Evolutionary conservation across 148 eudicot species (phyloP).

Genomic region (Heliosperma pusillum): DNA sequence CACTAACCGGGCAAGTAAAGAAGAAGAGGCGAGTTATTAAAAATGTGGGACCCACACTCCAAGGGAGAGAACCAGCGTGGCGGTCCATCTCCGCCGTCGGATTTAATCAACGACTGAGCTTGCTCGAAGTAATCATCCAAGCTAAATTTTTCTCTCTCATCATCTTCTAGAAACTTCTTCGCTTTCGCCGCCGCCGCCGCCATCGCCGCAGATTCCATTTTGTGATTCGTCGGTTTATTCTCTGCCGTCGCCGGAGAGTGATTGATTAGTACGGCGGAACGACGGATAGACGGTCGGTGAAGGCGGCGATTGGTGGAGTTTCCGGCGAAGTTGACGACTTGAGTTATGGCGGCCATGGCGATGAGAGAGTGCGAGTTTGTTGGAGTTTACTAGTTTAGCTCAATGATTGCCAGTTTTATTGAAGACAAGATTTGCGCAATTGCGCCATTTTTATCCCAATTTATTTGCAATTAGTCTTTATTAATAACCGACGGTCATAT

Average conservation of each 20-base stretch:
- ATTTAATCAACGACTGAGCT: constrained; percentile 31
- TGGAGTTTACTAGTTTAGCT: too few relatives aligned
- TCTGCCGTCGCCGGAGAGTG: not conserved
- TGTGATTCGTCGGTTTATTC: not conserved
- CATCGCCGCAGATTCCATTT: not conserved
- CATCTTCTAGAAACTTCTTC: constrained; percentile 9
- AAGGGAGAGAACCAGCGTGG: constrained; percentile 60
- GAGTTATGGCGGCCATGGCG: constrained; percentile 14
- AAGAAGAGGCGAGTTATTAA: constrained; percentile 37
- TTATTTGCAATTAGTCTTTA: too few relatives aligned
- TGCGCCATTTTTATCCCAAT: too few relatives aligned
- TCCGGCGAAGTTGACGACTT: not conserved
- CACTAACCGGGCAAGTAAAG: constrained; percentile 50
- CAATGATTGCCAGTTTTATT: too few relatives aligned
- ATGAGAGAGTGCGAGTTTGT: not conserved
- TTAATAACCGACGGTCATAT: too few relatives aligned
- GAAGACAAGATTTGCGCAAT: too few relatives aligned
- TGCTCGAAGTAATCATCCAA: constrained; percentile 41
- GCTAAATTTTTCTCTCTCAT: constrained; percentile 8
- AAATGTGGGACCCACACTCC: constrained; percentile 22
- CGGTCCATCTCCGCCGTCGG: constrained; percentile 29
- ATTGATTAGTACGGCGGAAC: not conserved
- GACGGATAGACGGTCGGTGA: not conserved
- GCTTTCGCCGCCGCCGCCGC: not conserved
- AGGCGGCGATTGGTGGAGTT: not conserved